Conservation (phyloP, 208 protist species). For the Trypanosoma platydactyli region DNA sequence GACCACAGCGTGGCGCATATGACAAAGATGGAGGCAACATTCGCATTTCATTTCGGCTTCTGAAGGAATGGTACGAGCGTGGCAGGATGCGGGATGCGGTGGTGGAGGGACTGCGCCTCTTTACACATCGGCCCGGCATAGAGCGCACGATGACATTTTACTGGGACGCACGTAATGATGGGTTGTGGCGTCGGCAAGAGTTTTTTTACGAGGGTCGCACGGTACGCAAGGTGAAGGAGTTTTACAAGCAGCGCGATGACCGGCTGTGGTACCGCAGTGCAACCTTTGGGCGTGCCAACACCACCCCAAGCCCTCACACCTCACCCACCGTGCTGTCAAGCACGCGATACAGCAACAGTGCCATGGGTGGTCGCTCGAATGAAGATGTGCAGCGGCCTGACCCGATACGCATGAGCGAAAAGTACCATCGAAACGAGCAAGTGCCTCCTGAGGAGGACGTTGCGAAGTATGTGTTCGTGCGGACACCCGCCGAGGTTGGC, state of each 20-base stretch:
- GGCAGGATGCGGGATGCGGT: slow-evolving; percentile 61
- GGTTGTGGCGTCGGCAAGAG: slow-evolving; percentile 72
- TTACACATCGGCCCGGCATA: slow-evolving; percentile 65
- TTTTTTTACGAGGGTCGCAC: slow-evolving; percentile 63
- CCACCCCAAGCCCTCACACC: no score
- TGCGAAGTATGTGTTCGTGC: slow-evolving; percentile 73
- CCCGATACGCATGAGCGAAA: slow-evolving; percentile 84
- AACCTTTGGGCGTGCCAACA: slow-evolving; percentile 41
- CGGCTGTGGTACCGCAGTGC: slow-evolving; percentile 79
- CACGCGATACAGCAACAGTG: background rate
- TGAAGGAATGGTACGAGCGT: slow-evolving; percentile 81
- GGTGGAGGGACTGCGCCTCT: slow-evolving; percentile 67
- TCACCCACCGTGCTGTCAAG: background rate
- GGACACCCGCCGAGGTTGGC: slow-evolving; percentile 15
- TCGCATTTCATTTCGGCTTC: slow-evolving; percentile 13
- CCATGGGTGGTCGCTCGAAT: background rate
- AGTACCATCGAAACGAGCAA: slow-evolving; percentile 60
- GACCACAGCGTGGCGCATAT: background rate
- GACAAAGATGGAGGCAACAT: background rate
- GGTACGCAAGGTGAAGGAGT: slow-evolving; percentile 83
- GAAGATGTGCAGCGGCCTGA: slow-evolving; percentile 67
- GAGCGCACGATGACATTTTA: slow-evolving; percentile 86
- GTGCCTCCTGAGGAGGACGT: slow-evolving; percentile 59
- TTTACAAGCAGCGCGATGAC: slow-evolving; percentile 78
- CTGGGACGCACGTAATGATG: slow-evolving; percentile 80